Evolutionary conservation across 164 flowering plant genomes (phyloP).

Genomic region (Piper longum): DNA sequence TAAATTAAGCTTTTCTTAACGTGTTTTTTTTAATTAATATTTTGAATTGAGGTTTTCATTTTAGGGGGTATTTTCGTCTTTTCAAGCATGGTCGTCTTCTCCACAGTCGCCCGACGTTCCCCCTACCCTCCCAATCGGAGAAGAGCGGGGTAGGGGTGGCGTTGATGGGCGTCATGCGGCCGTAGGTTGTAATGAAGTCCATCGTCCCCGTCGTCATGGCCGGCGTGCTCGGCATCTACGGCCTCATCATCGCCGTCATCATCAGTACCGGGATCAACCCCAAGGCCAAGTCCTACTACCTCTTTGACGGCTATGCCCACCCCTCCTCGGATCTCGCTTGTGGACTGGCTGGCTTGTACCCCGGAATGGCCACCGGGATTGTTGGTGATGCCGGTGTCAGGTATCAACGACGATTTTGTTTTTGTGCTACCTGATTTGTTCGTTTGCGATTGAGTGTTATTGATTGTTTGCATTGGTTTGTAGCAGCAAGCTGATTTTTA

Average conservation of each 20-base stretch:
- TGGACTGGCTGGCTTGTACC: conserved; percentile 86
- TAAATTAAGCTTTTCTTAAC: too few relatives aligned
- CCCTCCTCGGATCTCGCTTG: conserved; percentile 82
- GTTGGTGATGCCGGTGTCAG: conserved; percentile 90
- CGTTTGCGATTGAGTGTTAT: background rate
- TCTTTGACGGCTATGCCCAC: conserved; percentile 83
- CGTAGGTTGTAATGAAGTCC: conserved; percentile 86
- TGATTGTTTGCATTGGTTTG: too few relatives aligned
- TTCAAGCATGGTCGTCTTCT: conserved; percentile 10
- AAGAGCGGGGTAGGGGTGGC: conserved; percentile 93
- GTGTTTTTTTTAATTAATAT: too few relatives aligned
- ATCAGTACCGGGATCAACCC: conserved; percentile 91
- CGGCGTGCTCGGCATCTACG: conserved; percentile 86
- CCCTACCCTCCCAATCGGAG: conserved; percentile 23
- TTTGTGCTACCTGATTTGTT: background rate
- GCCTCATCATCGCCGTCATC: conserved; percentile 71
- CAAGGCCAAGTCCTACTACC: conserved; percentile 70
- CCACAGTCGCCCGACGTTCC: conserved; percentile 4
- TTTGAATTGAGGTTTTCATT: too few relatives aligned
- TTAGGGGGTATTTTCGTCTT: too few relatives aligned
- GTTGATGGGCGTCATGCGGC: conserved; percentile 93
- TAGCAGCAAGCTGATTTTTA: too few relatives aligned
- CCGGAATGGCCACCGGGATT: conserved; percentile 87
- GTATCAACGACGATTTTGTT: conserved; percentile 34
- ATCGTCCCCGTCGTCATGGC: conserved; percentile 94